phyloP scores from a whole-genome alignment of 1,284 basidiomycete genomes.

The Neotropicomus parvogracilis region DNA sequence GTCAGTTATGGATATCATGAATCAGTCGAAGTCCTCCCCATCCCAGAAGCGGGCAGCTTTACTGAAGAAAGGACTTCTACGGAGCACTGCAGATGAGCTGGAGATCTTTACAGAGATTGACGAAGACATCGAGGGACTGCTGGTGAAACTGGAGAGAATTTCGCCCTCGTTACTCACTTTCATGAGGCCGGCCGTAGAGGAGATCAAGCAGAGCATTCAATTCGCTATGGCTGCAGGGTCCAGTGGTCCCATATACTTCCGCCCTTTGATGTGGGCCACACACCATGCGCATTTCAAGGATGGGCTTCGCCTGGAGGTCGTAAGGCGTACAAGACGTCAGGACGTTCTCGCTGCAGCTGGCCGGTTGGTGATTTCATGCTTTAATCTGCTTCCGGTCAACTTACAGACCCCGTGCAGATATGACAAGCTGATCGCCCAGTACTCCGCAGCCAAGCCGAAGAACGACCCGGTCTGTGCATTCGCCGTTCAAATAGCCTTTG shows the following conservation, averaged over 20 bases:
- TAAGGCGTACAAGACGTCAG: conserved; percentile 58
- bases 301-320: conserved; percentile 74
- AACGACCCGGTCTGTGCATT: conserved; percentile 60
- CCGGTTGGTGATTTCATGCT: conserved; percentile 45
- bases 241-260: conserved; percentile 57
- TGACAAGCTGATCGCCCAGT: conserved; percentile 66
- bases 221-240: conserved; percentile 64
- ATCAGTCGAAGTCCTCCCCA: conserved; percentile 56
- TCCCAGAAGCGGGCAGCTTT: conserved; percentile 67
- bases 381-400: neutral
- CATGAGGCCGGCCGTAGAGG: conserved; percentile 50
- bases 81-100: conserved; percentile 64
- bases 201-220: conserved; percentile 64
- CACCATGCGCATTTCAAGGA: conserved; percentile 66
- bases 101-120: conserved; percentile 64
- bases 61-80: conserved; percentile 60
- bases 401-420: conserved; percentile 47
- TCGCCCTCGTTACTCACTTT: conserved; percentile 49
- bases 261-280: conserved; percentile 67
- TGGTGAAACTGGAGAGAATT: conserved; percentile 57
- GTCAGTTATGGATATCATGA: conserved; percentile 58
- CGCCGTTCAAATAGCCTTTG: conserved; percentile 74
- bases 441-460: conserved; percentile 54
- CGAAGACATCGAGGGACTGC: conserved; percentile 56
- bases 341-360: conserved; percentile 82